Base-by-base conservation (phyloP, 306 rosid genomes). In the Erythrophleum fordii region DNA sequence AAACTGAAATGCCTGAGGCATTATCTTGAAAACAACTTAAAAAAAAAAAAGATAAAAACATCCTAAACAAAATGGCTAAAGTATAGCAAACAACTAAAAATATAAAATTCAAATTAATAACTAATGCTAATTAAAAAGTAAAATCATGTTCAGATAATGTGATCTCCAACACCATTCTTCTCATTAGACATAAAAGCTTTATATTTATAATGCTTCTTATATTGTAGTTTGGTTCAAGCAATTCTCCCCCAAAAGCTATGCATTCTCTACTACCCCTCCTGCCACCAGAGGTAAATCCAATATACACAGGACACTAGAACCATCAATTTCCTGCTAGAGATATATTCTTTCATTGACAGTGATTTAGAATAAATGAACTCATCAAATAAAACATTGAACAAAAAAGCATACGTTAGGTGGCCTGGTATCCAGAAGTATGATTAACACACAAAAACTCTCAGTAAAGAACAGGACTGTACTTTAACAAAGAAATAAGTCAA, bases 381-480 rank as follows among this genome's bases (percentile, higher is more conserved):
- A 45, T 76, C 44, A 59, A 25, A n/a, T 3, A 42, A 45, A 78
- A 25, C 14, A 5, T 16, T 39, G 46, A 48, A 49, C 35, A 46
- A 0, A 44, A 61, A 37, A 39, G 11, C 6, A 41, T 23, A 73
- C 5, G 45, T 8, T n/a, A 13, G 18, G 35, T 53, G 26, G 51
- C 42, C n/a, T 55, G 56, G 42, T 26, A 14, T 35, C 48, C n/a
- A 58, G 35, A 58, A 49, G 20, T 48, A 53, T 41, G 71, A 35
- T 81, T 39, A 69, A 34, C 48, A 7, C 10, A 29, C 3, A 69
- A 76, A 72, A 48, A 48, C 37, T 58, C 28, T 45, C 59, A 70
- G 51, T 73, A 75, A 20, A 81, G 26, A 64, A 64, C 61, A 75
- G 77, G 41, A 73, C 28, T 59, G 48, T 4, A 39, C 5, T 79